Base-by-base conservation (phyloP, 1,284 basidiomycete genomes). In the Moesziomyces antarcticus region DNA sequence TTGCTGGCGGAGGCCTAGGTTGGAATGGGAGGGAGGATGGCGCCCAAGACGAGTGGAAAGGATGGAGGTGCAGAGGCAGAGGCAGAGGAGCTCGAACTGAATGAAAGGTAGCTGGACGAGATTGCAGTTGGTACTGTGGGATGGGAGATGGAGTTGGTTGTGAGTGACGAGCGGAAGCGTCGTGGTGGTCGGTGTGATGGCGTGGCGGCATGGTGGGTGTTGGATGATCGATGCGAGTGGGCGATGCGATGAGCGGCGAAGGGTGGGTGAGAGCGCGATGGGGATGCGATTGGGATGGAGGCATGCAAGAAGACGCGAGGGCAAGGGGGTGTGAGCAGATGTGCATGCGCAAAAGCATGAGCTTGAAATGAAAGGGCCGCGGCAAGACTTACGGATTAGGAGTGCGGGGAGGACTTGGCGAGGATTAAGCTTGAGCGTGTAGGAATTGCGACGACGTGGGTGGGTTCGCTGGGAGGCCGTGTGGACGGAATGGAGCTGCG, bases 91-190 rank as follows among this genome's bases (percentile, higher is more conserved):
- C 16, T 20, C 52, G n/a, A 3, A 16, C 33, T 13, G 44, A 33
- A 30, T 30, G 49, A 37, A 55, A 30, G 13, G 52, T 30, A 13
- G 14, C 16, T 1, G 51, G 18, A 20, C 16, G 37, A 10, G 49
- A 55, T 16, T 45, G 20, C 25, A 44, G 25, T 25, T 20, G 16
- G 16, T 30, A 37, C 40, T 54, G 54, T 41, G 50, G 57, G 24
- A 27, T 21, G 11, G 50, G 21, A 10, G 41, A 57, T 54, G 50
- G 53, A 40, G 55, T 51, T 22, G 59, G 59, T 20, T 62, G 44
- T 9, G 59, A 62, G 46, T 33, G 59, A 44, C 65, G 65, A 47
- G 65, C 22, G 8, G 18, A 47, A 22, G 53, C 20, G 41, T 25
- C 13, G 20, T 24, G 35, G 22, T 24, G 52, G 27, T 59, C n/a